Evolutionary conservation across 2,329 filamentous ascomycete species (phyloP).

Genomic region (Diaporthe sp.): DNA sequence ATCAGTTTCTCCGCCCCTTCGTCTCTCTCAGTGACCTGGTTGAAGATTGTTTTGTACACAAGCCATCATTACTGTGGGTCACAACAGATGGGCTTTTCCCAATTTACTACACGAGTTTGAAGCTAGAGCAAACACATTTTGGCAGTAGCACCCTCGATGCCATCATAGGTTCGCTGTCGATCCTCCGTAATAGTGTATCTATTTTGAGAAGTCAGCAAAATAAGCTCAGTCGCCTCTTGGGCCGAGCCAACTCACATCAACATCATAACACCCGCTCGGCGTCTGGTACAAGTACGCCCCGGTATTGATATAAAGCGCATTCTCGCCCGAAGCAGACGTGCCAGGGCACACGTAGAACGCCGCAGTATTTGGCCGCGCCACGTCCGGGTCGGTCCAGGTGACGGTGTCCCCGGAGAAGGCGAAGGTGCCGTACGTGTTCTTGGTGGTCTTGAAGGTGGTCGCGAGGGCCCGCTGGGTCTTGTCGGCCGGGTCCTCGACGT

Average conservation of each 20-base stretch:
- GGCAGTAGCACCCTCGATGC: too few relatives aligned
- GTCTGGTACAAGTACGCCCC: constrained; percentile 69
- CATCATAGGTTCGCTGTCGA: constrained; percentile 37
- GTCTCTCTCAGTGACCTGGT: background rate
- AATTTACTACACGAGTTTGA: background rate
- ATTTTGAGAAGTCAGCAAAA: background rate
- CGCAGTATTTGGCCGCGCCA: constrained; percentile 63
- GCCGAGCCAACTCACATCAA: constrained; percentile 36
- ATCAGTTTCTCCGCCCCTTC: background rate
- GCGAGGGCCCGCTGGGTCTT: constrained; percentile 60
- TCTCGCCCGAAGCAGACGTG: constrained; percentile 46
- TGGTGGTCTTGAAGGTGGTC: constrained; percentile 61
- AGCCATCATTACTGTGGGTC: background rate
- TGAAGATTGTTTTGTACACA: background rate
- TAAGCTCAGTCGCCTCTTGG: constrained; percentile 25
- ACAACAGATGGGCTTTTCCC: background rate
- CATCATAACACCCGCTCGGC: constrained; percentile 60
- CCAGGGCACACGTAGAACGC: constrained; percentile 67
- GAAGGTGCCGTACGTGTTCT: constrained; percentile 67
- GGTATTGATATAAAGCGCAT: constrained; percentile 66
- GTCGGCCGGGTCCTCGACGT: constrained; percentile 58
- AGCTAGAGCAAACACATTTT: background rate
- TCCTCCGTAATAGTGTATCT: constrained; percentile 43
- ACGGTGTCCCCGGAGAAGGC: constrained; percentile 67
- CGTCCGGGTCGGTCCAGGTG: constrained; percentile 61